Base-by-base conservation (phyloP, 106 monocot genomes). In the Cymbidium sinense region DNA sequence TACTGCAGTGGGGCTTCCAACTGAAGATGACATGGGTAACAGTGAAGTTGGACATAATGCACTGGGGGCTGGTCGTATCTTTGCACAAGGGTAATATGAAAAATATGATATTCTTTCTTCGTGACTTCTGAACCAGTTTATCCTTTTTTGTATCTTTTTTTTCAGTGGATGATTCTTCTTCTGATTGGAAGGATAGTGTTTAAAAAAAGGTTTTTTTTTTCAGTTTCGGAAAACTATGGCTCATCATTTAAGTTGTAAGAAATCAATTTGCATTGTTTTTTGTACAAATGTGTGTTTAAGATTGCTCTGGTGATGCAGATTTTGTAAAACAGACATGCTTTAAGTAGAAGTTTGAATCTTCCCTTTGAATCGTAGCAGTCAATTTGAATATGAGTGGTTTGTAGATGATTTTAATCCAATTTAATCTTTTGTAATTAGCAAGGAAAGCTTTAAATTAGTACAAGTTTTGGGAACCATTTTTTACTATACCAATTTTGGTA, bases 31-130 rank as follows among this genome's bases (percentile, higher is more conserved):
- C 79, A 95, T 95, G 95, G 95, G 95, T 41, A 95, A 95, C 73
- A 95, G 95, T 78, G 95, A 95, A 88, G 95, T 95, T 21, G 95
- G 95, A 73, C 95, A 95, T 80, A 95, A 95, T 76, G 95, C 95
- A 55, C 84, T 95, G n/a, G 95, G 95, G 35, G 95, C 95, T 34
- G 95, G 95, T 79, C 84, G 95, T 1, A 90, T 95, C 80, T 95
- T 75, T 84, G 90, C 95, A 73, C 95, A 95, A 79, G 95, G 95
- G 95, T 95, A 92, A 74, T 11, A 25, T 11, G 13, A 28, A 74
- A 74, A 11, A 44, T 28, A 74, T 71, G 12, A 39, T 39, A 6
- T 70, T 34, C 13, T 7, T 70, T 70, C 17, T n/a, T 70, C 17
- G 13, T 70, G 17, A 20, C 17, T 39, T 31, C 2, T 17, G 47